These are phyloP conservation scores for Veloboletus limbatus DNA, from an alignment of 1,284 basidiomycete genomes.

Conservation along the genomic window DNA sequence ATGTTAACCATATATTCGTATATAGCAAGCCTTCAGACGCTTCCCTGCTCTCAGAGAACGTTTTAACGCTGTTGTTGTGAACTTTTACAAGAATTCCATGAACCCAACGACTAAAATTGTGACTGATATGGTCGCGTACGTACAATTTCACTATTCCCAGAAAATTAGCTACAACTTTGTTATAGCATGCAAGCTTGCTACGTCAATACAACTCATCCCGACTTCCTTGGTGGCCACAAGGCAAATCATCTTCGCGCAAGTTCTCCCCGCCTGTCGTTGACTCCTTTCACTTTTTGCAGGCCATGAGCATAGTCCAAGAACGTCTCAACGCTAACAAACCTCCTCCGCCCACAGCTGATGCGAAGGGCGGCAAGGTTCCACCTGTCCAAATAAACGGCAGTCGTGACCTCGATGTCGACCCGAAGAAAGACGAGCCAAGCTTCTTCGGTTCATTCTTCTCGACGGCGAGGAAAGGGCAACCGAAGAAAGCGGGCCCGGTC, in stretches of 20 bases:
- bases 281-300: slow-evolving; percentile 41
- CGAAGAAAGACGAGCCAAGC: slow-evolving; percentile 83
- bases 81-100: slow-evolving; percentile 96
- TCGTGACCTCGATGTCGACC: slow-evolving; percentile 89
- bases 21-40: slow-evolving; percentile 89
- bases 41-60: slow-evolving; percentile 93
- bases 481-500: slow-evolving; percentile 55
- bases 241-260: slow-evolving; percentile 31
- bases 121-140: slow-evolving; percentile 83
- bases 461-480: slow-evolving; percentile 75
- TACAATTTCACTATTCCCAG: slow-evolving; percentile 8
- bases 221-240: slow-evolving; percentile 96
- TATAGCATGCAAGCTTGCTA: slow-evolving; percentile 93
- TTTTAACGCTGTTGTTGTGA: slow-evolving; percentile 93
- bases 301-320: slow-evolving; percentile 88
- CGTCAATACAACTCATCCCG: slow-evolving; percentile 98
- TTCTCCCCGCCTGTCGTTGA: slow-evolving; percentile 1
- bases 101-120: slow-evolving; percentile 93
- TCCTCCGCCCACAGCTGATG: slow-evolving; percentile 55
- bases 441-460: slow-evolving; percentile 98
- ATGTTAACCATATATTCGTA: slow-evolving; percentile 7
- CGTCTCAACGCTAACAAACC: slow-evolving; percentile 80
- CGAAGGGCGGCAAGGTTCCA: slow-evolving; percentile 65
- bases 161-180: slow-evolving; percentile 1
- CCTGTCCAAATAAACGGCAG: slow-evolving; percentile 81